Evolutionary conservation across 139 green algal species (phyloP).

Genomic region (Chlorella sp.): DNA sequence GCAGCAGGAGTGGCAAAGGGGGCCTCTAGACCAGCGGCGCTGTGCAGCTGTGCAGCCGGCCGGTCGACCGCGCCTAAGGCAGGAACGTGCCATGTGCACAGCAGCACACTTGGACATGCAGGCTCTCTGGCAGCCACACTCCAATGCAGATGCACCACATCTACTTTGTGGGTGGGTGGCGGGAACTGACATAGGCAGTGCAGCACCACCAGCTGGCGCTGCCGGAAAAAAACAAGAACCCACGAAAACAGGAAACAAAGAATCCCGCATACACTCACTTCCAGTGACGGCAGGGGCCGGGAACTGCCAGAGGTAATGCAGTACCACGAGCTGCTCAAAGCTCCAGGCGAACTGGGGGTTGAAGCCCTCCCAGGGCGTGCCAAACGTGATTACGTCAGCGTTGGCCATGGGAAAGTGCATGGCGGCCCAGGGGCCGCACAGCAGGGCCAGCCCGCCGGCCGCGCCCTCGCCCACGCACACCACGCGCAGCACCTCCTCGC

Average conservation of each 20-base stretch:
- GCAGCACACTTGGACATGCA: too few species aligned
- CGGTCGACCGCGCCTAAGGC: too few species aligned
- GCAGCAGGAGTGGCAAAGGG: background rate
- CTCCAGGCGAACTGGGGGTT: constrained; percentile 38
- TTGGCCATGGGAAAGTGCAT: constrained; percentile 23
- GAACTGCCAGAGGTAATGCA: constrained; percentile 29
- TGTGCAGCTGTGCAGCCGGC: too few species aligned
- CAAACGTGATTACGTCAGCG: constrained; percentile 39
- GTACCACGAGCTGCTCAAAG: constrained; percentile 24
- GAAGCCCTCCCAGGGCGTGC: background rate
- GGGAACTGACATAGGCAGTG: too few species aligned
- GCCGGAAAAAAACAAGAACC: background rate
- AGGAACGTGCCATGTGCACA: too few species aligned
- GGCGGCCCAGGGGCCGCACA: constrained; percentile 22
- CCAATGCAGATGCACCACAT: too few species aligned
- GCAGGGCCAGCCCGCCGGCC: constrained; percentile 16
- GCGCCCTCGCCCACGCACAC: constrained; percentile 25
- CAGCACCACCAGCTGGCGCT: background rate
- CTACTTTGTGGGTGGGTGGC: background rate
- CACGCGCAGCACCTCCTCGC: background rate
- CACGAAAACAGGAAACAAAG: background rate
- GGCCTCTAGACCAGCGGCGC: background rate
- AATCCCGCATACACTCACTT: background rate
- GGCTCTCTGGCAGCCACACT: too few species aligned
- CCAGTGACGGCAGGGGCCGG: background rate